phyloP scores from a whole-genome alignment of 768 basidiomycete species.

The Leccinum boreale region DNA sequence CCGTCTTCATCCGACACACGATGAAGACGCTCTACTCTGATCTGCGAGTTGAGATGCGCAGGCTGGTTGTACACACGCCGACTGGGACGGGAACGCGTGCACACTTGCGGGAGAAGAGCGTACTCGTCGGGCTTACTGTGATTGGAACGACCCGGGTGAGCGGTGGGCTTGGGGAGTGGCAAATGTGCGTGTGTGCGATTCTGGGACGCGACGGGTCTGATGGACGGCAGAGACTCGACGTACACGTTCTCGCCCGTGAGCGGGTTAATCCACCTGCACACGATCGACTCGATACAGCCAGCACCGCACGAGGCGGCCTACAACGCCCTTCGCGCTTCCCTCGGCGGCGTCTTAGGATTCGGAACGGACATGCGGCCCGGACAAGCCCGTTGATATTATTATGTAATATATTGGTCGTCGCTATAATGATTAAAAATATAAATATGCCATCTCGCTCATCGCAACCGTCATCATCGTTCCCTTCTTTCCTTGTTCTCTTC shows the following conservation, averaged over 20 bases:
- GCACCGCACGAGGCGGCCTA: constrained; percentile 72
- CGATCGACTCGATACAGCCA: constrained; percentile 73
- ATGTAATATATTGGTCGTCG: not conserved
- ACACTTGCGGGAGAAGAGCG: constrained; percentile 49
- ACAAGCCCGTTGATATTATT: not conserved
- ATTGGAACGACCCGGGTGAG: constrained; percentile 62
- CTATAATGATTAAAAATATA: not conserved
- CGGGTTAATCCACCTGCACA: constrained; percentile 63
- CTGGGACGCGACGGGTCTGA: not conserved
- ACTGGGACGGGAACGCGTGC: not conserved
- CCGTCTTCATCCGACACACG: constrained; percentile 67
- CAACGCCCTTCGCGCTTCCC: constrained; percentile 47
- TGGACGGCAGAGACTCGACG: constrained; percentile 52
- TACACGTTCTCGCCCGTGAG: constrained; percentile 69
- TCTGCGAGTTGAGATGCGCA: constrained; percentile 52
- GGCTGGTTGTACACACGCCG: constrained; percentile 35
- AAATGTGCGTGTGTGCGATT: constrained; percentile 48
- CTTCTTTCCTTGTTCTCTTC: not conserved
- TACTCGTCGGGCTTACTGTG: constrained; percentile 54
- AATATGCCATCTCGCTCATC: not conserved
- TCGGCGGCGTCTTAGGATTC: constrained; percentile 26
- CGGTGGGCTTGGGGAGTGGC: constrained; percentile 63
- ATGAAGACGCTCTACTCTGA: constrained; percentile 74
- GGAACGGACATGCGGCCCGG: constrained; percentile 17
- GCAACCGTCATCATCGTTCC: not conserved